These are phyloP conservation scores for Pythium angustatum DNA, from an alignment of 352 stramenopile genomes.

Conservation along the genomic window DNA sequence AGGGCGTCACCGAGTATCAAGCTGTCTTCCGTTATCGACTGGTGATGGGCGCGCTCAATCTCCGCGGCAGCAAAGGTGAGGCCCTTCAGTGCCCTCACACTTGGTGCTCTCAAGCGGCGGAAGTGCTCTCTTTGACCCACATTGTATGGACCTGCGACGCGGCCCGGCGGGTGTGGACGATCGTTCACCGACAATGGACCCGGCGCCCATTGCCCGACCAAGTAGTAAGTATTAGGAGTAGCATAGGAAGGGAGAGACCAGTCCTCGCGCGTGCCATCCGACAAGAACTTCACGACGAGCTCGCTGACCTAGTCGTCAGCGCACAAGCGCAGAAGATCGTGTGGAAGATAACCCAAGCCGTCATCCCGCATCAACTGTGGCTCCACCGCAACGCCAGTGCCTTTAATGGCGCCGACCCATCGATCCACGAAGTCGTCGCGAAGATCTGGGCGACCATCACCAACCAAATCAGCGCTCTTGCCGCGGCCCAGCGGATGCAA, in stretches of 20 bases:
- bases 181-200: not conserved
- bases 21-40: conserved; percentile 1
- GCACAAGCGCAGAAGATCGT: not conserved
- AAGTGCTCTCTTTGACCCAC: not conserved
- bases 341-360: conserved; percentile 1
- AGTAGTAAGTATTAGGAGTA: not conserved
- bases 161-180: not conserved
- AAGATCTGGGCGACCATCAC: not conserved
- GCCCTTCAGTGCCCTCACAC: not conserved
- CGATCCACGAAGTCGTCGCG: not conserved
- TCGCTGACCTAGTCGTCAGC: not conserved
- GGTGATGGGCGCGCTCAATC: not conserved
- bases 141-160: not conserved
- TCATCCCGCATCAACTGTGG: conserved; percentile 8
- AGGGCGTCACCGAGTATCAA: conserved; percentile 1
- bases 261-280: conserved; percentile 9
- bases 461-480: not conserved
- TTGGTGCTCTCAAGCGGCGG: not conserved
- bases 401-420: not conserved
- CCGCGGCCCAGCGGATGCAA: not conserved
- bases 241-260: not conserved
- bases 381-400: conserved; percentile 7
- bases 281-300: not conserved
- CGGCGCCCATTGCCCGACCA: not conserved
- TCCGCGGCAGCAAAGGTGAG: not conserved